Evolutionary conservation across 2,329 filamentous ascomycete genomes (phyloP), one percentile per base, ranked within the genome.

Genomic region (Didymella lethalis): DNA sequence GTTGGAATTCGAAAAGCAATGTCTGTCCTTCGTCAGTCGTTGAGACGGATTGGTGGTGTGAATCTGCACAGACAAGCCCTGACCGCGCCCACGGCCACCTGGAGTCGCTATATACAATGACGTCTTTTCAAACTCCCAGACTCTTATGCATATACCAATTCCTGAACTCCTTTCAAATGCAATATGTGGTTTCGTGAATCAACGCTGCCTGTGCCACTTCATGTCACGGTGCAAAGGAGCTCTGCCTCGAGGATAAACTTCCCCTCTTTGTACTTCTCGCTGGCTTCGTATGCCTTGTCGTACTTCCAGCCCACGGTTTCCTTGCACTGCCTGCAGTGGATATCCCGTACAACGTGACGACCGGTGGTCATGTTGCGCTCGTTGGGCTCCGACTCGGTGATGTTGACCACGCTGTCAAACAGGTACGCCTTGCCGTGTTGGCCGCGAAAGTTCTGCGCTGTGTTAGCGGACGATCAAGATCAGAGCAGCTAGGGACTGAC

Each of bases 331-430:
- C 90, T 86, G 82, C 95, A 99, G 58, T 84, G 84, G 71, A 99
- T 97, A 77, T 99, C 95, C 58, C 95, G 89, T 47, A 99, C 95
- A 56, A 98, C 85, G 79, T 99, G 95, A 54, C 91, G 87, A 52
- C 95, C 95, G 0, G 95, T 99, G 14, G 95, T 99, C 95, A 99
- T 99, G 81, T 90, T 96, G 66, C 95, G 92, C 81, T 99, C 95
- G 75, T 86, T 89, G n/a, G 94, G 86, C 61, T 96, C 91, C 68
- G 90, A 89, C 45, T 88, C 84, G 65, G 88, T 90, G 76, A 96
- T 86, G 80, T 99, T 99, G 78, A 99, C 95, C 54, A 99, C 95
- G 63, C 78, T 88, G 80, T 94, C 91, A 84, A 99, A 98, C 66
- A 99, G 89, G 80, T 93, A 99, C 55, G 95, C 95, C 81, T 98